phyloP scores from a whole-genome alignment of 1,284 basidiomycete species.

The Xanthoconium separans region DNA sequence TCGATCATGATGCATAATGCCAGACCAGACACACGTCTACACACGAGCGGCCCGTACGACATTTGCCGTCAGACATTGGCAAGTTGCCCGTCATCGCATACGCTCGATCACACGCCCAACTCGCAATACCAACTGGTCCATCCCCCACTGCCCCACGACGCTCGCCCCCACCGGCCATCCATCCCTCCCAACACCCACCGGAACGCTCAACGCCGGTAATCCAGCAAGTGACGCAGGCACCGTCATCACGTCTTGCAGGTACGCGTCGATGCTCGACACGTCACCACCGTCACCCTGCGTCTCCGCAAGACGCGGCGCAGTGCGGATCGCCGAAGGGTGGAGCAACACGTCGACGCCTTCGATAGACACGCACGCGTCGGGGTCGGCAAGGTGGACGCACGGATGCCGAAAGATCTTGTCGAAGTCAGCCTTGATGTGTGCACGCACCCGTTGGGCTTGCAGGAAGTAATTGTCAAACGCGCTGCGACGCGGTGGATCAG shows the following conservation, averaged over 20 bases:
- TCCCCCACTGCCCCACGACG: constrained; percentile 89
- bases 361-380: constrained; percentile 3
- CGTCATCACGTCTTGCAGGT: constrained; percentile 91
- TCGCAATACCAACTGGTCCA: constrained; percentile 62
- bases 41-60: too few relatives aligned
- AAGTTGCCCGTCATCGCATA: constrained; percentile 6
- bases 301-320: constrained; percentile 60
- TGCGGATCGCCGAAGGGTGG: constrained; percentile 81
- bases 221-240: constrained; percentile 92
- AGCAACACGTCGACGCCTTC: constrained; percentile 77
- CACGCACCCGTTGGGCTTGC: constrained; percentile 83
- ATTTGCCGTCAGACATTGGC: too few relatives aligned
- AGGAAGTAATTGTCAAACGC: constrained; percentile 97
- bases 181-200: constrained; percentile 46
- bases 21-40: too few relatives aligned
- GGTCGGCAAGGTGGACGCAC: constrained; percentile 46
- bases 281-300: not conserved
- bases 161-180: constrained; percentile 89
- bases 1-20: too few relatives aligned
- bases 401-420: constrained; percentile 62
- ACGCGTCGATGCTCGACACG: constrained; percentile 47
- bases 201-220: constrained; percentile 80
- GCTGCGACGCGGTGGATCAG: constrained; percentile 39
- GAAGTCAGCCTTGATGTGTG: constrained; percentile 74
- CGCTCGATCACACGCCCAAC: constrained; percentile 51